Evolutionary conservation across 805 yeast genomes (phyloP).

Genomic region (Kodamaea jinghongensis): DNA sequence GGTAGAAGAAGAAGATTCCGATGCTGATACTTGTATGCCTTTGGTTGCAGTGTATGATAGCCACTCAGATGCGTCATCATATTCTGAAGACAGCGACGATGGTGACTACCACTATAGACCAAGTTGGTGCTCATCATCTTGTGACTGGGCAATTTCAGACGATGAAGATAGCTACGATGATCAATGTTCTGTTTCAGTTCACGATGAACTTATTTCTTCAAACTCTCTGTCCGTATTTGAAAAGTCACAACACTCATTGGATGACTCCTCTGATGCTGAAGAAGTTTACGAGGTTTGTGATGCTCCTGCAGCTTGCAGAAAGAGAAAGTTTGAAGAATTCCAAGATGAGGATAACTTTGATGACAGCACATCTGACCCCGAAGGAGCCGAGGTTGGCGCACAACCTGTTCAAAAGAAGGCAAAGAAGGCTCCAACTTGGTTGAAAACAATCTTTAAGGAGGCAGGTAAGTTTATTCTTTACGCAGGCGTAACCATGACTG

Average conservation of each 20-base stretch:
- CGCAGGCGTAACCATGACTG: conserved; percentile 8
- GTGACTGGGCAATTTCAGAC: no score
- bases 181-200: no score
- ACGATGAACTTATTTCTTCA: no score
- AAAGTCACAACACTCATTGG: background rate
- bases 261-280: background rate
- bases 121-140: no score
- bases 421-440: background rate
- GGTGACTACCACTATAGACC: no score
- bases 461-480: conserved; percentile 8
- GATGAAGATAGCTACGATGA: no score
- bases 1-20: background rate
- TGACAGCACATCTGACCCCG: no score
- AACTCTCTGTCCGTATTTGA: no score
- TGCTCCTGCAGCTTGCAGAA: conserved; percentile 1
- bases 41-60: background rate
- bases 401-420: conserved; percentile 3
- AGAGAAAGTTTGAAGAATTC: conserved; percentile 6
- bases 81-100: no score
- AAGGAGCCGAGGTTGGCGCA: background rate
- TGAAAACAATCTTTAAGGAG: conserved; percentile 5
- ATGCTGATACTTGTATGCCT: no score
- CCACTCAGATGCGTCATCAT: background rate
- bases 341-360: conserved; percentile 1
- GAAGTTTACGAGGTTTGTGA: background rate